Evolutionary conservation across 768 basidiomycete genomes (phyloP).

Genomic region (Russula sp.): DNA sequence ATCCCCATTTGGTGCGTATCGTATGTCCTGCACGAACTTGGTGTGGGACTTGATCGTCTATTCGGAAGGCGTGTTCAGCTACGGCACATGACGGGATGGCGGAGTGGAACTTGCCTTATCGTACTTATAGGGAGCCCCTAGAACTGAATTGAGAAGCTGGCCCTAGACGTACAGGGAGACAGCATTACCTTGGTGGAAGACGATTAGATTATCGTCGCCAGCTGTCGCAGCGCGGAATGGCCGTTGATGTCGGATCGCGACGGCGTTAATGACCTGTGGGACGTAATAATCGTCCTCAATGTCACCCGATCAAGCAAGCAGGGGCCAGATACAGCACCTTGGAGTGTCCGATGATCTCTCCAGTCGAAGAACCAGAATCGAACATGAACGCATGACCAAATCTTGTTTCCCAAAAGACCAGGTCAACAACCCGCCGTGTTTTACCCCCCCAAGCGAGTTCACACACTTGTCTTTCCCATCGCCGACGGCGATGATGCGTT

Average conservation of each 20-base stretch:
- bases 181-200: slow-evolving; percentile 69
- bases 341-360: slow-evolving; percentile 84
- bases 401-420: slow-evolving; percentile 34
- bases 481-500: slow-evolving; percentile 91
- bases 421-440: no score
- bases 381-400: slow-evolving; percentile 81
- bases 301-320: slow-evolving; percentile 5
- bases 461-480: slow-evolving; percentile 82
- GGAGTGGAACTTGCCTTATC: slow-evolving; percentile 49
- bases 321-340: slow-evolving; percentile 50
- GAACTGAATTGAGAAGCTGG: neutral
- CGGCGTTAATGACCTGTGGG: slow-evolving; percentile 72
- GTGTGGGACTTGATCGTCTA: slow-evolving; percentile 84
- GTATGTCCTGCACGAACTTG: slow-evolving; percentile 88
- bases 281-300: neutral
- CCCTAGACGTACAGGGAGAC: slow-evolving; percentile 2
- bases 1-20: slow-evolving; percentile 75
- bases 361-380: slow-evolving; percentile 77
- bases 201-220: slow-evolving; percentile 73
- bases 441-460: neutral
- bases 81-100: neutral
- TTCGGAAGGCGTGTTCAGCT: neutral
- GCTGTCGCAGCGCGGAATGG: slow-evolving; percentile 90
- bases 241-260: slow-evolving; percentile 80
- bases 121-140: slow-evolving; percentile 84